phyloP scores from a whole-genome alignment of 2,329 filamentous ascomycete genomes.

The Kalaharituber pfeilii region DNA sequence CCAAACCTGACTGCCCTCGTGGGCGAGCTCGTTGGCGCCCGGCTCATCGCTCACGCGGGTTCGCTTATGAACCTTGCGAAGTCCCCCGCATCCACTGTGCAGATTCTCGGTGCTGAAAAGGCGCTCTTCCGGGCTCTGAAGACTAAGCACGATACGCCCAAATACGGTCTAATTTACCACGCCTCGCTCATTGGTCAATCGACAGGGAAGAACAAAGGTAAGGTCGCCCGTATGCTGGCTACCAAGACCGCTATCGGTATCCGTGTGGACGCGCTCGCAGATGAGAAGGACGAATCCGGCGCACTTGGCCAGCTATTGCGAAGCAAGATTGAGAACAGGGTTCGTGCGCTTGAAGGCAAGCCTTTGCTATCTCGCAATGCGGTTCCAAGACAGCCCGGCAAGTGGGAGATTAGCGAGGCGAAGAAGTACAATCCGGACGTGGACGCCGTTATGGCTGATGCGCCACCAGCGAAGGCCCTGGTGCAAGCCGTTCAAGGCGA shows the following conservation, averaged over 20 bases:
- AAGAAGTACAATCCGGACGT: conserved; percentile 90
- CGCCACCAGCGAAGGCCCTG: conserved; percentile 38
- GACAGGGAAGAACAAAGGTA: conserved; percentile 96
- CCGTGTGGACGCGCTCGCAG: conserved; percentile 74
- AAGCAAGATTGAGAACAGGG: conserved; percentile 55
- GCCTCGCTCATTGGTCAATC: conserved; percentile 90
- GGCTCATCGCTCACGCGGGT: conserved; percentile 85
- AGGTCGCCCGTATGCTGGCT: conserved; percentile 91
- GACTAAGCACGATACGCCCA: conserved; percentile 97
- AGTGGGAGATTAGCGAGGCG: conserved; percentile 83
- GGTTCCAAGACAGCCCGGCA: conserved; percentile 39
- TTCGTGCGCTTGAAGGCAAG: conserved; percentile 75
- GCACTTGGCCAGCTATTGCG: conserved; percentile 58
- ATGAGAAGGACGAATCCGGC: conserved; percentile 79
- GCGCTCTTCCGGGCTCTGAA: conserved; percentile 94
- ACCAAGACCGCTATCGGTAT: conserved; percentile 86
- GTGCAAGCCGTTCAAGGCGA: conserved; percentile 30
- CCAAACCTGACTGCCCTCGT: conserved; percentile 89
- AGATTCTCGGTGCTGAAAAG: conserved; percentile 97
- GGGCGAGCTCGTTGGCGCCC: conserved; percentile 81
- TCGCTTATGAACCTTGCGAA: conserved; percentile 91
- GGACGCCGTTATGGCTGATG: conserved; percentile 60
- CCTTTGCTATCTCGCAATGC: conserved; percentile 52
- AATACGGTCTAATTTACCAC: conserved; percentile 91
- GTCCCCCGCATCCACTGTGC: conserved; percentile 84